Evolutionary conservation across 2,329 filamentous ascomycete genomes (phyloP).

Genomic region (Endothia cerciana): DNA sequence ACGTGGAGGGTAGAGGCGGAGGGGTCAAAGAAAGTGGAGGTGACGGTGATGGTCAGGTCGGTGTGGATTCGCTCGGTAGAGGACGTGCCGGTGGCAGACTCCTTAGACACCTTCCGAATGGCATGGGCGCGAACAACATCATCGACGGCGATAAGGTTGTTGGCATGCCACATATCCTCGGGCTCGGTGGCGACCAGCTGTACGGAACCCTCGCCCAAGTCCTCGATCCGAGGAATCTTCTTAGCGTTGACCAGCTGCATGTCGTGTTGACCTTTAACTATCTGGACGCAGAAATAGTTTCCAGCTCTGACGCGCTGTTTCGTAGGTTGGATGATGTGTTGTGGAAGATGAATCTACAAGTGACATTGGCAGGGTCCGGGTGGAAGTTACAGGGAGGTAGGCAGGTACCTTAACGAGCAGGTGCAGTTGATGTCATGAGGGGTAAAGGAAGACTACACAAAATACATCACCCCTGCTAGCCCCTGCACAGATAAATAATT

Average conservation of each 20-base stretch:
- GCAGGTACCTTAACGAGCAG: too few species aligned
- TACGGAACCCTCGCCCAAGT: conserved; percentile 44
- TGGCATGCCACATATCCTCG: conserved; percentile 61
- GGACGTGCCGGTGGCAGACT: conserved; percentile 51
- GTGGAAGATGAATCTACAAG: neutral
- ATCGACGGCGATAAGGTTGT: conserved; percentile 60
- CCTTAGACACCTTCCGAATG: conserved; percentile 56
- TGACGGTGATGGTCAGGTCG: conserved; percentile 60
- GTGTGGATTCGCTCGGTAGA: conserved; percentile 57
- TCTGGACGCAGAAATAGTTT: neutral
- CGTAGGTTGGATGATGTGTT: neutral
- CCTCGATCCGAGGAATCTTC: conserved; percentile 41
- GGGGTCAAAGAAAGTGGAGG: conserved; percentile 62
- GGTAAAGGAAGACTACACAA: too few species aligned
- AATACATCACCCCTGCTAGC: too few species aligned
- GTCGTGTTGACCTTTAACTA: conserved; percentile 6
- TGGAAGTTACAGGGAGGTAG: too few species aligned
- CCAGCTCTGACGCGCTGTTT: too few species aligned
- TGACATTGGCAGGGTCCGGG: too few species aligned
- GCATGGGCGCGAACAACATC: conserved; percentile 60
- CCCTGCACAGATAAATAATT: too few species aligned
- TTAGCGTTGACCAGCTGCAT: conserved; percentile 47
- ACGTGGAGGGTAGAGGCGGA: conserved; percentile 59
- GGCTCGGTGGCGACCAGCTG: conserved; percentile 46
- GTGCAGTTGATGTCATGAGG: too few species aligned